These are phyloP conservation scores for Cystofilobasidium macerans DNA, from an alignment of 768 basidiomycete genomes.

Conservation along the genomic window DNA sequence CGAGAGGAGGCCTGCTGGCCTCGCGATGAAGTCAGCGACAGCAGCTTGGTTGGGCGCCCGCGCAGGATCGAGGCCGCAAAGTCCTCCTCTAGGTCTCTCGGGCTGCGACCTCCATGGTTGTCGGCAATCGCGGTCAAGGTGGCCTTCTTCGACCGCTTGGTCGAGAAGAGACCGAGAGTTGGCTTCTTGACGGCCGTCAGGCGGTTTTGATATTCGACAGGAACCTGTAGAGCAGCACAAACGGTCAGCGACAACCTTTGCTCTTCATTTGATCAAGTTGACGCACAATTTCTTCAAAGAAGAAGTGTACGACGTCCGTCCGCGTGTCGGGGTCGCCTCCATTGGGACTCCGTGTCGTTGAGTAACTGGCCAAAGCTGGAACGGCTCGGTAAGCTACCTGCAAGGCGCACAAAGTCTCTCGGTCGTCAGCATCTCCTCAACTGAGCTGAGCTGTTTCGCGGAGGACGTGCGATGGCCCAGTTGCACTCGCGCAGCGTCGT, in stretches of 20 bases:
- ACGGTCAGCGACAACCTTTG: no score
- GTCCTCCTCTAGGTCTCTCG: constrained; percentile 15
- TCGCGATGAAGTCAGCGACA: not conserved
- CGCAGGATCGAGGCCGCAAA: constrained; percentile 14
- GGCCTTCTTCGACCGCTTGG: constrained; percentile 23
- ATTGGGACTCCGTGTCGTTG: no score
- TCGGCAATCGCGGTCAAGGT: not conserved
- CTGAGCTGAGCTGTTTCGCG: not conserved
- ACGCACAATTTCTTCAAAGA: constrained; percentile 82
- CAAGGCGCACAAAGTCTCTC: no score
- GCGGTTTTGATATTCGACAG: constrained; percentile 20
- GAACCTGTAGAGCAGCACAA: constrained; percentile 3
- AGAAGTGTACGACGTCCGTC: constrained; percentile 56
- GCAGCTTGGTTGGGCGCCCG: constrained; percentile 12
- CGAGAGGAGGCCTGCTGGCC: not conserved
- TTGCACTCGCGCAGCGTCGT: constrained; percentile 74
- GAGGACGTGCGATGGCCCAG: constrained; percentile 68
- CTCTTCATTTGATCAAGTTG: not conserved
- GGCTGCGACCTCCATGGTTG: not conserved
- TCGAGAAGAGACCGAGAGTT: constrained; percentile 14
- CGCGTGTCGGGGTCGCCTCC: no score
- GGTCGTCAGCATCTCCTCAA: not conserved
- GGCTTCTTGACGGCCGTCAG: constrained; percentile 19
- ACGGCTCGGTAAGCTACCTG: no score
- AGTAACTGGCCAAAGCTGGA: no score